These are phyloP conservation scores for Murraya koenigii DNA, from an alignment of 345 rosid species.

Conservation along the genomic window DNA sequence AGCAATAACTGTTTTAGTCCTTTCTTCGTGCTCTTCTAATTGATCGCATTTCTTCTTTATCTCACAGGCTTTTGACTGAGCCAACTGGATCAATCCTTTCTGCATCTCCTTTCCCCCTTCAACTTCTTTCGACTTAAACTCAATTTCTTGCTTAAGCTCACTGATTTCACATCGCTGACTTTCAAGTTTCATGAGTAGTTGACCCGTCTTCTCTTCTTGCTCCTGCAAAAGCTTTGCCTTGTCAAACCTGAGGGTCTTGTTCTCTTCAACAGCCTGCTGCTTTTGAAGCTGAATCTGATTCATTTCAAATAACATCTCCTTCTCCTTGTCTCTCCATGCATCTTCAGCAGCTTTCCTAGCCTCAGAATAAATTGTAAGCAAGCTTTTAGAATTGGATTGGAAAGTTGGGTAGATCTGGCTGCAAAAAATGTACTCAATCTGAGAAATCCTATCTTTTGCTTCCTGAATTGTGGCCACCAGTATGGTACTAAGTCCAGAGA, in stretches of 20 bases:
- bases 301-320: constrained; percentile 35
- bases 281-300: constrained; percentile 53
- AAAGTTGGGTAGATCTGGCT: constrained; percentile 74
- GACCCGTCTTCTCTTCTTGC: constrained; percentile 23
- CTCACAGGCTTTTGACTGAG: constrained; percentile 36
- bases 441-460: constrained; percentile 85
- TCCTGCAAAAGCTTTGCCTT: constrained; percentile 34
- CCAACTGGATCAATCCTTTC: constrained; percentile 32
- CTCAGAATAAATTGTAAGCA: constrained; percentile 49
- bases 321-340: constrained; percentile 57
- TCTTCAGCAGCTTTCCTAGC: constrained; percentile 54
- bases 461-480: constrained; percentile 89
- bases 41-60: constrained; percentile 25
- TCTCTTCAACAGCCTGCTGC: constrained; percentile 38
- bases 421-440: constrained; percentile 88
- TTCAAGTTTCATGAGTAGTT: constrained; percentile 21
- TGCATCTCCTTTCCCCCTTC: constrained; percentile 49
- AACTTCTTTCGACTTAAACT: constrained; percentile 41
- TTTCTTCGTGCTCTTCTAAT: constrained; percentile 37
- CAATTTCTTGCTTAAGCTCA: constrained; percentile 33
- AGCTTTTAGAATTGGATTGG: constrained; percentile 49
- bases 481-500: constrained; percentile 65
- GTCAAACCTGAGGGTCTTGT: constrained; percentile 37
- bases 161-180: constrained; percentile 30
- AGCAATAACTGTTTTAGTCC: constrained; percentile 30